Base-by-base conservation (phyloP, 2,329 filamentous ascomycete species). In the Leptographium radiaticola region DNA sequence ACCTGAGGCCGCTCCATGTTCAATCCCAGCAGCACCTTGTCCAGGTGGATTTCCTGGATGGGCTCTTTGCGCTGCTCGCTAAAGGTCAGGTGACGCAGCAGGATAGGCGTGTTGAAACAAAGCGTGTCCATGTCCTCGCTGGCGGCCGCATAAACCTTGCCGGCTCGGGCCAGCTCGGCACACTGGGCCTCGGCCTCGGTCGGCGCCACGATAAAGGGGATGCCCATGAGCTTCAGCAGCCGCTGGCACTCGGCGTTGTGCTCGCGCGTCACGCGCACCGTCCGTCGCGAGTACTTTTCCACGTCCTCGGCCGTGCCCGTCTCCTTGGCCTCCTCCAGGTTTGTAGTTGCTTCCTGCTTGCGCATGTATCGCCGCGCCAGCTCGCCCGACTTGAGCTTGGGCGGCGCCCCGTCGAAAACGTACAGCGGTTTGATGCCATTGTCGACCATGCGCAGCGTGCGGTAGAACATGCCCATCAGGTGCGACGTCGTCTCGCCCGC, bases 381-480 rank as follows among this genome's bases (percentile, higher is more conserved):
- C 72, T 98, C 93, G 59, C 93, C 93, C 0, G 89, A 95, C 73
- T 98, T 98, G 66, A 98, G 83, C 68, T 96, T 97, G 0, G 93
- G 93, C 18, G 93, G 93, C 11, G 90, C 89, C 55, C 93, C 93
- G 63, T 98, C 93, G 67, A 98, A 98, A 55, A 98, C 91, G 69
- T 95, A 98, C 61, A 98, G 80, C 1, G 93, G 93, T 68, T 98
- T 98, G 74, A 98, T 97, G 55, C 93, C 93, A 63, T 96, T 97
- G 71, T 98, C 93, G 64, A 97, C 88, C 73, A 98, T 97, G 62
- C 93, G 89, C 8, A 98, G 78, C 2, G 93, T 98, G 62, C 93
- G 90, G 75, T 98, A 98, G 75, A 98, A 98, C 83, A 98, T 91
- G 65, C 93, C 93, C 90, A 98, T 97, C 16, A 98, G 75, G 68